phyloP scores from a whole-genome alignment of 1,284 basidiomycete genomes.

The Rhodotorula sp. region DNA sequence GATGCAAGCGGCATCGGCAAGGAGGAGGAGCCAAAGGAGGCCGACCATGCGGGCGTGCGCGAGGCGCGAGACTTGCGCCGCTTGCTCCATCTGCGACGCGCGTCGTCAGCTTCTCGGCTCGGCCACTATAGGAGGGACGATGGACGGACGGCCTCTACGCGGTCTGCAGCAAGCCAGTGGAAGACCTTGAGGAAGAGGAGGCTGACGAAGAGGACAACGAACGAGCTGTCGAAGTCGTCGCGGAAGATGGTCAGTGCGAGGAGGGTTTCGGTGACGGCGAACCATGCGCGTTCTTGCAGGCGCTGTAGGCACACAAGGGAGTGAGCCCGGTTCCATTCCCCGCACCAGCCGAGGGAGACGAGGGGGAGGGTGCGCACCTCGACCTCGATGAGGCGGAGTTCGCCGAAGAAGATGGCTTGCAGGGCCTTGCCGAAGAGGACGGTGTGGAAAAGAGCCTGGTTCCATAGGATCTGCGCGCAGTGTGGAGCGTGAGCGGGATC shows the following conservation, averaged over 20 bases:
- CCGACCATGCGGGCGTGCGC: constrained; percentile 83
- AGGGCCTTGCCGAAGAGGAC: constrained; percentile 73
- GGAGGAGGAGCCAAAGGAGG: constrained; percentile 69
- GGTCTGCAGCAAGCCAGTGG: constrained; percentile 92
- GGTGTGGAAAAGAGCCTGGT: constrained; percentile 80
- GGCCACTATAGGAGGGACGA: background rate
- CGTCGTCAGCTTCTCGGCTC: background rate
- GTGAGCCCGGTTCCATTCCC: background rate
- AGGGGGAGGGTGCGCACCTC: constrained; percentile 64
- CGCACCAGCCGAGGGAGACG: background rate
- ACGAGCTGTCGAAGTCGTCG: constrained; percentile 66
- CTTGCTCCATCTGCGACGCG: constrained; percentile 87
- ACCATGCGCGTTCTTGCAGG: constrained; percentile 93
- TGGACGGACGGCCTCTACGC: constrained; percentile 85
- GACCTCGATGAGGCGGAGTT: constrained; percentile 81
- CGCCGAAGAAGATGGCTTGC: constrained; percentile 89
- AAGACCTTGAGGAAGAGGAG: constrained; percentile 95
- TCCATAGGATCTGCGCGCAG: constrained; percentile 74
- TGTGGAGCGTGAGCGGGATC: background rate
- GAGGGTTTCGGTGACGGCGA: constrained; percentile 93
- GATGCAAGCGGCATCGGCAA: constrained; percentile 72
- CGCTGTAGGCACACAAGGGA: constrained; percentile 59
- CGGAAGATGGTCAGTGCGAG: constrained; percentile 96
- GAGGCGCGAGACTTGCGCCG: constrained; percentile 77
- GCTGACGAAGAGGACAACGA: constrained; percentile 87